Evolutionary conservation across 352 stramenopile genomes (phyloP).

Genomic region (Phytophthora parvispora): DNA sequence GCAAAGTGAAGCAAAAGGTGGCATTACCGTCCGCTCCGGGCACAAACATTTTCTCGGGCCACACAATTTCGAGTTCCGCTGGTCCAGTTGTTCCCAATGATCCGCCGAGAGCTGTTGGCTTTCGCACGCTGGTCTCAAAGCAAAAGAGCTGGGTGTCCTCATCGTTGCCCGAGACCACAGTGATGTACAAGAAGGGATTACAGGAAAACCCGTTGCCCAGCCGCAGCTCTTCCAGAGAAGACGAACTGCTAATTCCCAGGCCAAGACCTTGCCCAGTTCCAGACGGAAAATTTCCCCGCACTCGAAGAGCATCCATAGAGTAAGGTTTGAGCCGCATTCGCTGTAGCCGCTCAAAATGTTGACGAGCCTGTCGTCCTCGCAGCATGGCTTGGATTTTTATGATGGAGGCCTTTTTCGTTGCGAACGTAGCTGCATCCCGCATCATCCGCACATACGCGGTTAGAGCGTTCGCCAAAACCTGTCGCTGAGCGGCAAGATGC

Average conservation of each 20-base stretch:
- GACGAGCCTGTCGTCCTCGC: conserved; percentile 60
- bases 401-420: conserved; percentile 66
- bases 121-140: conserved; percentile 70
- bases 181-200: conserved; percentile 81
- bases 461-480: conserved; percentile 59
- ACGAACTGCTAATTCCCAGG: conserved; percentile 10
- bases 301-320: conserved; percentile 47
- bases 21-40: conserved; percentile 75
- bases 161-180: conserved; percentile 71
- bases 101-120: conserved; percentile 18
- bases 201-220: conserved; percentile 79
- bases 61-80: conserved; percentile 50
- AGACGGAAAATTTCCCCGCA: conserved; percentile 23
- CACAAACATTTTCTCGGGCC: conserved; percentile 72
- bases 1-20: conserved; percentile 75
- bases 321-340: conserved; percentile 72
- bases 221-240: conserved; percentile 51
- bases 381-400: conserved; percentile 67
- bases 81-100: not conserved
- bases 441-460: conserved; percentile 79
- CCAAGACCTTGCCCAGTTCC: conserved; percentile 6
- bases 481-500: conserved; percentile 57
- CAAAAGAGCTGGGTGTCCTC: conserved; percentile 77
- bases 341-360: conserved; percentile 54
- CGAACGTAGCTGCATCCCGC: conserved; percentile 63